Conservation (phyloP, 805 yeast species). For the Candida chilensis region DNA sequence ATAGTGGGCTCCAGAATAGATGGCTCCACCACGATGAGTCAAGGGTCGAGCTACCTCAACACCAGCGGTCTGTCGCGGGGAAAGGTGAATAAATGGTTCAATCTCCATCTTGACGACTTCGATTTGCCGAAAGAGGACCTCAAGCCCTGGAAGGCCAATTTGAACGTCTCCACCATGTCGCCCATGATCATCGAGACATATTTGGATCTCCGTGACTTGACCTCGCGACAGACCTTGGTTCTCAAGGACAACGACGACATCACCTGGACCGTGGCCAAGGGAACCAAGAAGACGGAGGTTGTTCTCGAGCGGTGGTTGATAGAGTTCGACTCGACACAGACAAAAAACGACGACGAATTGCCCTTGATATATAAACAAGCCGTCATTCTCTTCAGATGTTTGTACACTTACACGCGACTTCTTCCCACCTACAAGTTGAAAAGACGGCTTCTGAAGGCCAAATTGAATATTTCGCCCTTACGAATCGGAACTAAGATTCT, state of each 20-base stretch:
- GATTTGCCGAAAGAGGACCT: conserved; percentile 44
- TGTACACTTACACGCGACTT: conserved; percentile 56
- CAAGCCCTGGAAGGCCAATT: conserved; percentile 45
- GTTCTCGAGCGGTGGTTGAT: conserved; percentile 92
- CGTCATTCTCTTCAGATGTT: conserved; percentile 61
- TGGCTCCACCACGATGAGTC: conserved; percentile 6
- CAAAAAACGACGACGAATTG: conserved; percentile 35
- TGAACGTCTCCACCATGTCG: conserved; percentile 40
- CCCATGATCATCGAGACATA: conserved; percentile 84
- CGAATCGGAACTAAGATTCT: conserved; percentile 51
- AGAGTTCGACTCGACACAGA: conserved; percentile 52
- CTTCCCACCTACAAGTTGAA: conserved; percentile 65
- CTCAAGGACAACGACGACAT: conserved; percentile 45
- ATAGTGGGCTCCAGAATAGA: conserved; percentile 37
- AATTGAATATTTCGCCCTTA: conserved; percentile 15
- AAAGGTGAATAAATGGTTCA: conserved; percentile 55
- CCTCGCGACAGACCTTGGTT: conserved; percentile 48
- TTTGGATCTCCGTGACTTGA: conserved; percentile 53
- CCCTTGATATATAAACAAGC: conserved; percentile 69
- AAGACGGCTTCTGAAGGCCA: conserved; percentile 14
- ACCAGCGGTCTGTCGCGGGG: conserved; percentile 5
- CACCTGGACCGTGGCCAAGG: conserved; percentile 50
- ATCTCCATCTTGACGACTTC: conserved; percentile 33
- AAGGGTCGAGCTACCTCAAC: conserved; percentile 8
- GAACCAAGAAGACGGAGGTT: conserved; percentile 66